A percentile compares a stretch with the other conserved stretches of the same genome.
These are phyloP conservation scores for Dipteronia sinensis DNA, from an alignment of 345 rosid species.

Conservation along the genomic window DNA sequence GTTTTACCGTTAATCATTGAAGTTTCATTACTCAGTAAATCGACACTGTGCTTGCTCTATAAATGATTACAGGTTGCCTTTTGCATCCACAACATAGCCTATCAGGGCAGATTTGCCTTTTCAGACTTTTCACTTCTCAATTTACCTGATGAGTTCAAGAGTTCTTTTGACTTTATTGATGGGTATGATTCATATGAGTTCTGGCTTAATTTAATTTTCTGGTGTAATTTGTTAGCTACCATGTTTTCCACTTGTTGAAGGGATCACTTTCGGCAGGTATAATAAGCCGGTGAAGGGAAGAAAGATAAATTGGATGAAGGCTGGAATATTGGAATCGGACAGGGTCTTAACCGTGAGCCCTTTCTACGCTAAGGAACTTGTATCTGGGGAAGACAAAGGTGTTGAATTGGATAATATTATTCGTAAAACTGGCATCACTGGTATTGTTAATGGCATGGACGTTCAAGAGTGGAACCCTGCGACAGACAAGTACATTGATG, in stretches of 20 bases:
- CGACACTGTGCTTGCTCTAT: slow-evolving; percentile 5
- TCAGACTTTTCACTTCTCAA: slow-evolving; percentile 70
- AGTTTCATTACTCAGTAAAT: not conserved
- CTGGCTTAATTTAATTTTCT: not conserved
- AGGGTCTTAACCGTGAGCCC: slow-evolving; percentile 89
- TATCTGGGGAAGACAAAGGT: slow-evolving; percentile 75
- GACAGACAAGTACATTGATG: slow-evolving; percentile 67
- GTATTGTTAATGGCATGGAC: slow-evolving; percentile 91
- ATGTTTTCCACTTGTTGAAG: not conserved
- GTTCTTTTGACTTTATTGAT: slow-evolving; percentile 87
- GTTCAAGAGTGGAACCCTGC: slow-evolving; percentile 96
- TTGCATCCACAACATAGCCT: slow-evolving; percentile 97
- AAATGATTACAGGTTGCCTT: slow-evolving; percentile 64
- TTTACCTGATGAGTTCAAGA: slow-evolving; percentile 67
- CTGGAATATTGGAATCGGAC: slow-evolving; percentile 76
- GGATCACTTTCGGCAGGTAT: slow-evolving; percentile 38
- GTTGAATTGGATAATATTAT: slow-evolving; percentile 70
- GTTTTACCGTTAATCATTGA: not conserved
- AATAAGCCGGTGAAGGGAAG: slow-evolving; percentile 76
- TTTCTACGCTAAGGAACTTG: slow-evolving; percentile 74
- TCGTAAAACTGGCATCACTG: slow-evolving; percentile 62
- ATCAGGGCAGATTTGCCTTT: slow-evolving; percentile 82
- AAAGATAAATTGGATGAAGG: slow-evolving; percentile 98
- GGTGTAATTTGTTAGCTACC: not conserved
- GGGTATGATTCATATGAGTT: slow-evolving; percentile 44